Evolutionary conservation across 129 eudicot species (phyloP), one percentile per base, ranked within the genome.

Genomic region (Calendula officinalis): DNA sequence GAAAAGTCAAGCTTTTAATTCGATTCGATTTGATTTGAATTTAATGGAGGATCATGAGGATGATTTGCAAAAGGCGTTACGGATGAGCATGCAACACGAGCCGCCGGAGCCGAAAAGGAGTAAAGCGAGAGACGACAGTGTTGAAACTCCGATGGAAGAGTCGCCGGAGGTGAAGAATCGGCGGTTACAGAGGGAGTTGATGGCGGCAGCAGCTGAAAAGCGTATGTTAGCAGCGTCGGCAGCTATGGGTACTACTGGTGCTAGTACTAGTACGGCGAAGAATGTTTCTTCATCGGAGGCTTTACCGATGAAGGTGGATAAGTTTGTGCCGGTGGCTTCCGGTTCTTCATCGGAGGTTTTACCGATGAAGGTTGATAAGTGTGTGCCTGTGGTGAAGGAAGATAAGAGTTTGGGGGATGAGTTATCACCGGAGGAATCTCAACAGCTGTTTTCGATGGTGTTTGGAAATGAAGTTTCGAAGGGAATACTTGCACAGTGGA

Each of bases 51-150:
- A 87, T 85, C 96, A 85, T 55, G 91, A 88, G 32, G 96, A 87
- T 67, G 98, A 91, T 62, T 65, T 87, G 83, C 84, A 78, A 72
- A 87, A 72, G 88, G 96, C 96, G 68, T 67, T 87, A 74, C 78
- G 81, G 81, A 77, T 88, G 96, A 88, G 96, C 69, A 87, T 82
- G 96, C 89, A 84, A 50, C 67, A 68, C 32, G 87, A 85, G 59
- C 75, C 98, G 27, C 98, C 98, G 39, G 98, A 88, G 86, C 87
- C 95, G n/a, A 94, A 94, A 78, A 45, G 96, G 81, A 94, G 95
- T 59, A 88, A 86, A 59, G 87, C 94, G 35, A 64, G 88, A 66
- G 95, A 84, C 58, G 74, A 49, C 61, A 39, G 78, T 67, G 50
- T 27, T 35, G 77, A 58, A 45, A 14, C 67, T 32, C 54, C 56